Evolutionary conservation across 345 rosid genomes (phyloP).

Genomic region (Acer saccharum): DNA sequence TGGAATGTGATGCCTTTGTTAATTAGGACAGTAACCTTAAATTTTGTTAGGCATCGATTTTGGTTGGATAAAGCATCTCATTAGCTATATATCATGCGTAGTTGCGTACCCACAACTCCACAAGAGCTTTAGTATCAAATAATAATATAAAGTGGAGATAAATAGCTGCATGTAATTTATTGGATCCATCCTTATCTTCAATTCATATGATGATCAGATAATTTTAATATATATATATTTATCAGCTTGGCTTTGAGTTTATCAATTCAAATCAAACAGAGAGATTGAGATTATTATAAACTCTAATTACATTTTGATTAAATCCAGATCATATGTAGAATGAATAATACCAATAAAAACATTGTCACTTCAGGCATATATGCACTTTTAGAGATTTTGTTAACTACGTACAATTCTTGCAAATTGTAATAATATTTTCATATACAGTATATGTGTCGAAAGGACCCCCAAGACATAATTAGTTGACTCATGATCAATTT

Average conservation of each 20-base stretch:
- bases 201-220: no score
- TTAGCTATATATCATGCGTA: background rate
- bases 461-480: background rate
- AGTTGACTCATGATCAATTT: background rate
- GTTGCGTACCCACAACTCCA: background rate
- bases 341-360: background rate
- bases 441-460: no score
- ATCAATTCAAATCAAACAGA: no score
- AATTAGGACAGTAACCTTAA: conserved; percentile 16
- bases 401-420: background rate
- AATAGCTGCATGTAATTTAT: background rate
- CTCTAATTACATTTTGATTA: background rate
- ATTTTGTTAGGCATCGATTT: conserved; percentile 1
- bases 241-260: no score
- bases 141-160: background rate
- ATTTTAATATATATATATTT: no score
- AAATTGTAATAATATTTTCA: no score
- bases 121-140: conserved; percentile 6
- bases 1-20: conserved; percentile 21
- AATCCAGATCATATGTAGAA: background rate
- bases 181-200: background rate
- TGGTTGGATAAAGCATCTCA: conserved; percentile 10
- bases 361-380: background rate
- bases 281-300: no score
- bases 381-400: background rate